These are phyloP conservation scores for Umbelopsis sp. DNA, from an alignment of 371 early-diverging fungal genomes.

Conservation along the genomic window DNA sequence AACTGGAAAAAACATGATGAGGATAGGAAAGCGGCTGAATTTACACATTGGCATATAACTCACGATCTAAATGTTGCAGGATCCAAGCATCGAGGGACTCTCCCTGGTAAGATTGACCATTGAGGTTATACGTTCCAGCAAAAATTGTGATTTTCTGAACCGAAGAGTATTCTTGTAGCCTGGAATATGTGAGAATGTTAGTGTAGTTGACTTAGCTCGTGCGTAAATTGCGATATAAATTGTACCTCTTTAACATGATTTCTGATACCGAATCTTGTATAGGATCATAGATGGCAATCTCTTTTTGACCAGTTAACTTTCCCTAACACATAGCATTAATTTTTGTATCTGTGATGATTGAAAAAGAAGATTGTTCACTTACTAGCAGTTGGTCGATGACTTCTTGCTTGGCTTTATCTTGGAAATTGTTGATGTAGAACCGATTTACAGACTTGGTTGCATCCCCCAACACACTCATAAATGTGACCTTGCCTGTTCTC, in stretches of 20 bases:
- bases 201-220: too few species aligned
- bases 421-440: constrained; percentile 92
- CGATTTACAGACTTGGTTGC: constrained; percentile 91
- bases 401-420: constrained; percentile 89
- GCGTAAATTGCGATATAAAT: not conserved
- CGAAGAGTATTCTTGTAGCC: constrained; percentile 59
- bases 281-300: constrained; percentile 64
- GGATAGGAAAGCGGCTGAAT: too few species aligned
- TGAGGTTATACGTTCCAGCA: constrained; percentile 91
- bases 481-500: constrained; percentile 85
- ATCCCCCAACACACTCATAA: constrained; percentile 87
- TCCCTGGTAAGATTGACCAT: constrained; percentile 74
- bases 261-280: constrained; percentile 61
- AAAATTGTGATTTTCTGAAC: constrained; percentile 63
- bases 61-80: constrained; percentile 52
- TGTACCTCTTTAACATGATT: constrained; percentile 52
- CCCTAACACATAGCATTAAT: constrained; percentile 41
- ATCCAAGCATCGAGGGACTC: constrained; percentile 76
- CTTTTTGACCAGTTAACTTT: constrained; percentile 57
- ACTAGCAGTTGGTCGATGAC: constrained; percentile 87
- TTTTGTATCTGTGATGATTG: not conserved
- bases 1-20: constrained; percentile 21
- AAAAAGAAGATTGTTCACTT: constrained; percentile 25
- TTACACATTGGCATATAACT: not conserved
- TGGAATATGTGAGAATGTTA: constrained; percentile 4